Percentiles rank a stretch among this genome's conserved stretches.
Conservation (phyloP, 345 rosid species). For the Salix udensis region DNA sequence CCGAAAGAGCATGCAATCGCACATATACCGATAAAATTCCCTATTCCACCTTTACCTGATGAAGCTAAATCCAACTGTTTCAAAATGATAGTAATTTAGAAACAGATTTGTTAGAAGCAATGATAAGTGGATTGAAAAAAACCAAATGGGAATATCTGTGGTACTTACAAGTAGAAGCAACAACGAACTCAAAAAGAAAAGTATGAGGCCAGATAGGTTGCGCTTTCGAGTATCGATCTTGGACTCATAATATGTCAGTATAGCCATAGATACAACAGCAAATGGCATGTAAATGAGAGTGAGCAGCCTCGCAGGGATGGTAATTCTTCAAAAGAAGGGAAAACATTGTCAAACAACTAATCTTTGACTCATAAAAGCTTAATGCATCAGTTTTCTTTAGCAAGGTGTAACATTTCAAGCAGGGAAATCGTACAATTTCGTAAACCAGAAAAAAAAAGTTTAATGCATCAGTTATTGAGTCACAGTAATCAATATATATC, state of each 20-base stretch:
- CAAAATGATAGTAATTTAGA: background rate
- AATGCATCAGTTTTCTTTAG: background rate
- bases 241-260: constrained; percentile 65
- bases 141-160: background rate
- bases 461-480: too few species aligned
- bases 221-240: constrained; percentile 64
- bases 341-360: background rate
- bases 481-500: background rate
- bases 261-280: constrained; percentile 57
- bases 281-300: constrained; percentile 79
- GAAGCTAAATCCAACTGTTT: constrained; percentile 70
- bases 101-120: background rate
- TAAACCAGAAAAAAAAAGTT: too few species aligned
- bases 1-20: constrained; percentile 58
- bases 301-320: constrained; percentile 90
- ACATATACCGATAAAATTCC: constrained; percentile 60
- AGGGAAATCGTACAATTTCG: background rate
- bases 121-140: background rate
- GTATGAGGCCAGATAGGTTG: constrained; percentile 53
- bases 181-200: constrained; percentile 56
- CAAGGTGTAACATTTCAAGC: background rate
- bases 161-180: constrained; percentile 70
- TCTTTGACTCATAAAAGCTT: background rate
- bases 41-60: constrained; percentile 65
- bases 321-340: constrained; percentile 43